Percentiles rank a stretch among this genome's conserved stretches.
These are phyloP conservation scores for Saitozyma sp. DNA, from an alignment of 768 basidiomycete species.

Conservation along the genomic window DNA sequence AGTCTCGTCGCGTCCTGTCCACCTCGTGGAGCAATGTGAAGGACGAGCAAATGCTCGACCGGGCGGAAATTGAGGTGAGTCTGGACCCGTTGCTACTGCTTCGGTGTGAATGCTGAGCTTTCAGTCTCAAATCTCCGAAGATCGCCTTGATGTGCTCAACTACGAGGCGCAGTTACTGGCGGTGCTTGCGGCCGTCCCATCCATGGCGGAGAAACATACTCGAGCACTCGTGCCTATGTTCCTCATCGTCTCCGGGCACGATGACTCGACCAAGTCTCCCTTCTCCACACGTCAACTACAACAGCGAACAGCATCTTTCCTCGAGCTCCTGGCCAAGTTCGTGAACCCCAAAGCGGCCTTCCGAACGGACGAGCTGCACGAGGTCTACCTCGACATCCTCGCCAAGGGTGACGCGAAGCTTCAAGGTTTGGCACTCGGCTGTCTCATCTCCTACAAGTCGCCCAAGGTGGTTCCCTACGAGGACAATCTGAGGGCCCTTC, in stretches of 20 bases:
- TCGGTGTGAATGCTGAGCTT: background rate
- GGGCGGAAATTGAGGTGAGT: conserved; percentile 60
- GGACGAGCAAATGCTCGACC: conserved; percentile 39
- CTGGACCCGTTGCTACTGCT: conserved; percentile 57
- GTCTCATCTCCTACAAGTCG: conserved; percentile 78
- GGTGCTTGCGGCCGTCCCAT: conserved; percentile 66
- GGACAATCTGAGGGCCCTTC: conserved; percentile 66
- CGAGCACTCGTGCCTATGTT: conserved; percentile 85
- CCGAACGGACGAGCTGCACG: conserved; percentile 64
- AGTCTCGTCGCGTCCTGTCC: conserved; percentile 14
- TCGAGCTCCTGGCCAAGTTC: conserved; percentile 84
- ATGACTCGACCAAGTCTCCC: conserved; percentile 17
- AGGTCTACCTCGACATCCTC: conserved; percentile 70
- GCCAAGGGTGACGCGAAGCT: conserved; percentile 79
- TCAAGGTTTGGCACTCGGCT: conserved; percentile 72
- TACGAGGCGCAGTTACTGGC: conserved; percentile 81
- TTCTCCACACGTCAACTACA: conserved; percentile 44
- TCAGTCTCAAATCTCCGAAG: conserved; percentile 51
- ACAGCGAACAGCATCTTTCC: conserved; percentile 65
- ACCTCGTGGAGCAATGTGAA: conserved; percentile 22
- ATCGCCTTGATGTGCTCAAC: conserved; percentile 68
- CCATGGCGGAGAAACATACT: conserved; percentile 80
- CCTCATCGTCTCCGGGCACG: conserved; percentile 56
- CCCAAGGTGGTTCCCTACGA: conserved; percentile 62
- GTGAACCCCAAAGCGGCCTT: conserved; percentile 86